Base-by-base conservation (phyloP, 345 rosid species). In the Aurinia saxatilis region DNA sequence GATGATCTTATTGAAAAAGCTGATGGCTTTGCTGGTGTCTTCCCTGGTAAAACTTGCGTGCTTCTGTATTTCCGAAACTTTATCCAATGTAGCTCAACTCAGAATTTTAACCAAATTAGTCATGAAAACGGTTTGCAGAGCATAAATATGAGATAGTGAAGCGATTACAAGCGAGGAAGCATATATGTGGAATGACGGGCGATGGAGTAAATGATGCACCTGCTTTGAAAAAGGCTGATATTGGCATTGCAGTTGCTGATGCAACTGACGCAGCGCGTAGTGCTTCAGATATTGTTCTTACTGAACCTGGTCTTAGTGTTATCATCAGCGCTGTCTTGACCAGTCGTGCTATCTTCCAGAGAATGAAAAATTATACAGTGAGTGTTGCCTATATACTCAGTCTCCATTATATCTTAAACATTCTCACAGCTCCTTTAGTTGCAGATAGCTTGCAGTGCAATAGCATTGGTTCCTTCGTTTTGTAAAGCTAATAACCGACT, bases 131-230 rank as follows among this genome's bases (percentile, higher is more conserved):
- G 60, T 53, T 48, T 50, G 72, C 85, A 90, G 99, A 93, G 75
- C 99, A 93, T 78, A 93, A 93, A 63, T 90, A 93, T 60, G 99
- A 93, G 85, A 93, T 90, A 55, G 99, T 93, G 53, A 90, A 93
- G 69, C 81, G 95, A 12, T 65, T 93, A 68, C 99, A 93, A 87
- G 97, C 91, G 5, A 87, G 92, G 82, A 93, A 87, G 62, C 99
- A 93, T 71, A 86, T 93, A 7, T 93, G 99, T 73, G 99, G 99
- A 27, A 90, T 93, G 99, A 93, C 99, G 16, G 97, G 99, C 46
- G 99, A 93, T 78, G 99, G 97, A 73, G 99, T 93, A 38, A 93
- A 93, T 46, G 99, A 93, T 76, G 97, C 99, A 10, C 99, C 99
- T 71, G 99, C 99, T 72, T 89, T 93, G 56, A 93, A 93, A 82